phyloP scores from a whole-genome alignment of 352 stramenopile genomes.

The Phytophthora fragariae region DNA sequence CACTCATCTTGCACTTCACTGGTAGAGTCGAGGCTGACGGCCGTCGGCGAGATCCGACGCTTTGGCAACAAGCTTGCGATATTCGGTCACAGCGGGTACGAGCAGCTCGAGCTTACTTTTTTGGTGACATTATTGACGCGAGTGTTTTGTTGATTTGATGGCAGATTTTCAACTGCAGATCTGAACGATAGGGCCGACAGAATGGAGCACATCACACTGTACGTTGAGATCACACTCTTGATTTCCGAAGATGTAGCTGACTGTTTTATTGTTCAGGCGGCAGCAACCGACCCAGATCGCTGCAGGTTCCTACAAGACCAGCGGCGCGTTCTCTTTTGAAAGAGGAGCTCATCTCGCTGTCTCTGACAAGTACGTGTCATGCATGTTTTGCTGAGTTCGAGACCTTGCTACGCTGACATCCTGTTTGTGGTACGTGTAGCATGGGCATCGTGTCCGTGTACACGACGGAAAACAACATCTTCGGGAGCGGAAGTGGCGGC shows the following conservation, averaged over 20 bases:
- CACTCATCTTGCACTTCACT: conserved; percentile 54
- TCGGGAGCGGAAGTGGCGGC: conserved; percentile 10
- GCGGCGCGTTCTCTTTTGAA: conserved; percentile 14
- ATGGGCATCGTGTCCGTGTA: conserved; percentile 67
- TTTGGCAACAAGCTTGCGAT: conserved; percentile 60
- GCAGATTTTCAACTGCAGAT: conserved; percentile 51
- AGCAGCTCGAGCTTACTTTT: conserved; percentile 5
- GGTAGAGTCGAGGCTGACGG: conserved; percentile 54
- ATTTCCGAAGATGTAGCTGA: background rate
- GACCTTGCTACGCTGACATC: background rate
- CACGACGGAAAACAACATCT: conserved; percentile 38
- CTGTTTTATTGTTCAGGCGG: conserved; percentile 16
- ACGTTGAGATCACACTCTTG: conserved; percentile 11
- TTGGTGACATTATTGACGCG: background rate
- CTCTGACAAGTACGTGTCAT: conserved; percentile 27
- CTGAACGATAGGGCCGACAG: conserved; percentile 33
- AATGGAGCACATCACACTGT: conserved; percentile 49
- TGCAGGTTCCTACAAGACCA: conserved; percentile 69
- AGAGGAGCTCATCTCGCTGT: conserved; percentile 53
- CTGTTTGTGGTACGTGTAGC: conserved; percentile 25
- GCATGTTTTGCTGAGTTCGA: background rate
- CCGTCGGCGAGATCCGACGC: conserved; percentile 65
- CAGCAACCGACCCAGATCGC: conserved; percentile 34
- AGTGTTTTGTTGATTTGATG: background rate
- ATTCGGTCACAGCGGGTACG: conserved; percentile 75